Evolutionary conservation across 176 grass and related monocot species (phyloP).

Genomic region (Oryza nivara): DNA sequence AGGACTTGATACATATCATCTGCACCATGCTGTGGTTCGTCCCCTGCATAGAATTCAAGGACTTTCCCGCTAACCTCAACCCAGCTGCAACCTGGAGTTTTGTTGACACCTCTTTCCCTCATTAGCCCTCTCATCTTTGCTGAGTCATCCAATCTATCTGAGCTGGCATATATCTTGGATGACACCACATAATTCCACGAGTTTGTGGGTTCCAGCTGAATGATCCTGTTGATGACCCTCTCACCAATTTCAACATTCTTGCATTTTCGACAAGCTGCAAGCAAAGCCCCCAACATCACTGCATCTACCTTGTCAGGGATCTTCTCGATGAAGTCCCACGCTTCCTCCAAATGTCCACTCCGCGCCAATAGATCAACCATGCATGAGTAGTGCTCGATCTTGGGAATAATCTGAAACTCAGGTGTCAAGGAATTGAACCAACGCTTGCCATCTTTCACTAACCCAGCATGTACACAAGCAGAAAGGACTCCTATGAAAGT

Average conservation of each 20-base stretch:
- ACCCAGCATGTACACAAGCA: conserved; percentile 79
- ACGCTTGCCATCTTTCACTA: conserved; percentile 60
- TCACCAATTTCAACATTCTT: conserved; percentile 68
- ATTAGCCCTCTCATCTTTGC: conserved; percentile 80
- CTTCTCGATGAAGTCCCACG: conserved; percentile 73
- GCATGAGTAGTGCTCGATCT: conserved; percentile 84
- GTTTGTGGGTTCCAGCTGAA: conserved; percentile 78
- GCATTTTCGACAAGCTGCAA: conserved; percentile 65
- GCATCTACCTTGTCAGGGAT: conserved; percentile 69
- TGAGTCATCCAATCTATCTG: conserved; percentile 70
- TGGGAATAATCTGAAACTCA: conserved; percentile 59
- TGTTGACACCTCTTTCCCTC: conserved; percentile 76
- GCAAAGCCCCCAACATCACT: conserved; percentile 75
- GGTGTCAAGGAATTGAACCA: conserved; percentile 68
- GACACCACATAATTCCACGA: conserved; percentile 87
- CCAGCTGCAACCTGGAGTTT: conserved; percentile 92
- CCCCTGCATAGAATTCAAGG: conserved; percentile 80
- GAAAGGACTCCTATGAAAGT: conserved; percentile 80
- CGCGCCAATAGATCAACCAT: conserved; percentile 86
- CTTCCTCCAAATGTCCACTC: conserved; percentile 75
- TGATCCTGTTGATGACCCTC: conserved; percentile 43
- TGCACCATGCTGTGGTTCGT: conserved; percentile 52
- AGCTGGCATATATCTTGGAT: conserved; percentile 77
- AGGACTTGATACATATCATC: conserved; percentile 68
- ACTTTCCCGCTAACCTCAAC: conserved; percentile 68